Percentiles rank a stretch among this genome's conserved stretches.
Evolutionary conservation across 2,329 filamentous ascomycete species (phyloP).

Genomic region (Cladophialophora exuberans): DNA sequence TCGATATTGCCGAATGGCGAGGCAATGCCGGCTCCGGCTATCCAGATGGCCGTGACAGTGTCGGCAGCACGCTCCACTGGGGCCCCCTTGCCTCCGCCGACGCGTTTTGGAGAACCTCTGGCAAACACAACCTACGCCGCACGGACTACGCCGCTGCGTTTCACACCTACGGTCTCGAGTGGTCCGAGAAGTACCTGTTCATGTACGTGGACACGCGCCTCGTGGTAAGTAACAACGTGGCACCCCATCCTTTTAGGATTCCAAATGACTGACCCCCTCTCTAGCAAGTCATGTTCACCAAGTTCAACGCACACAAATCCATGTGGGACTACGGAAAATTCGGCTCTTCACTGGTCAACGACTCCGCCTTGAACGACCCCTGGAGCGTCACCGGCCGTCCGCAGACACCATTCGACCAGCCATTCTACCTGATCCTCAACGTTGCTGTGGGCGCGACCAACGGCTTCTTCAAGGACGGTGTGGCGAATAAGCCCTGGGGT

Average conservation of each 20-base stretch:
- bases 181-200: conserved; percentile 57
- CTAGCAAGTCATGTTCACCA: conserved; percentile 37
- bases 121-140: no score
- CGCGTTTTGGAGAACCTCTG: no score
- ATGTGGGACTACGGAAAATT: conserved; percentile 47
- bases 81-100: no score
- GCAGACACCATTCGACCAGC: conserved; percentile 56
- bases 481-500: no score
- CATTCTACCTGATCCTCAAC: conserved; percentile 57
- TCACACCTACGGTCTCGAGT: conserved; percentile 59
- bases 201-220: conserved; percentile 51
- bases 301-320: conserved; percentile 34
- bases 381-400: conserved; percentile 46
- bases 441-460: neutral
- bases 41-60: no score
- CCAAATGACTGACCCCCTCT: no score
- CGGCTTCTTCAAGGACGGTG: neutral
- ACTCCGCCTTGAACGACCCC: conserved; percentile 48
- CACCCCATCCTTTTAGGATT: conserved; percentile 13
- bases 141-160: no score
- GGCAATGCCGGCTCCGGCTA: no score
- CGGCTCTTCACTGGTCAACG: conserved; percentile 44
- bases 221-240: neutral
- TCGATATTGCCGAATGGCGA: no score
- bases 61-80: no score